A percentile compares a stretch with the other conserved stretches of the same genome.
These are phyloP conservation scores for Crucihimalaya himalaica DNA, from an alignment of 345 rosid genomes.

Conservation along the genomic window DNA sequence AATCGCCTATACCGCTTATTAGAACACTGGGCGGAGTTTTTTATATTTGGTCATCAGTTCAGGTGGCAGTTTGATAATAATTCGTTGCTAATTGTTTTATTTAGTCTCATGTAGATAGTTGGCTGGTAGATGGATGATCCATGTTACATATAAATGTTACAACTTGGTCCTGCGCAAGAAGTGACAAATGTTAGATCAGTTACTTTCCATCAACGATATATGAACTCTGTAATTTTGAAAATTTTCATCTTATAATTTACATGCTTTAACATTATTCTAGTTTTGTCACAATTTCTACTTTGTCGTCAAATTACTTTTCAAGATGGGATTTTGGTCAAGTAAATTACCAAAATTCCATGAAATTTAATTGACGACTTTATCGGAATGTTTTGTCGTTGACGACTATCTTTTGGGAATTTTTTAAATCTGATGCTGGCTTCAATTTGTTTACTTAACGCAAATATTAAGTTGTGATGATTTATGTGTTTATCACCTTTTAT, in stretches of 20 bases:
- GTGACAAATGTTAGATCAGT: too few relatives aligned
- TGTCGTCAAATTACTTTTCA: background rate
- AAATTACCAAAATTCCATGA: background rate
- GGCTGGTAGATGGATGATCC: too few relatives aligned
- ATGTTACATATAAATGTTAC: too few relatives aligned
- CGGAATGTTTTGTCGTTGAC: background rate
- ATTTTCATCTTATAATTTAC: too few relatives aligned
- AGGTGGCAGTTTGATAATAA: too few relatives aligned
- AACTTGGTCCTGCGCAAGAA: too few relatives aligned
- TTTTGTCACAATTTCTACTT: background rate
- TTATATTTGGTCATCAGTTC: too few relatives aligned
- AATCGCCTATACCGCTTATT: too few relatives aligned
- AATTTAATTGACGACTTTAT: background rate
- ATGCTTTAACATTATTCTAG: background rate
- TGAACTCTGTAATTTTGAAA: too few relatives aligned
- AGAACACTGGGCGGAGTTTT: too few relatives aligned
- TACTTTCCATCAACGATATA: too few relatives aligned
- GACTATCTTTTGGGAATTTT: background rate
- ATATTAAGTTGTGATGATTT: background rate
- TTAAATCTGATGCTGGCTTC: background rate
- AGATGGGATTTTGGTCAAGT: background rate
- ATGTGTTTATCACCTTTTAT: background rate
- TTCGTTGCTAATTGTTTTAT: too few relatives aligned
- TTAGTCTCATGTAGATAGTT: background rate
- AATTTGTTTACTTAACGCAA: background rate